Evolutionary conservation across 768 basidiomycete genomes (phyloP), one percentile per base, ranked within the genome.

Genomic region (Fomitopsis pulvina): DNA sequence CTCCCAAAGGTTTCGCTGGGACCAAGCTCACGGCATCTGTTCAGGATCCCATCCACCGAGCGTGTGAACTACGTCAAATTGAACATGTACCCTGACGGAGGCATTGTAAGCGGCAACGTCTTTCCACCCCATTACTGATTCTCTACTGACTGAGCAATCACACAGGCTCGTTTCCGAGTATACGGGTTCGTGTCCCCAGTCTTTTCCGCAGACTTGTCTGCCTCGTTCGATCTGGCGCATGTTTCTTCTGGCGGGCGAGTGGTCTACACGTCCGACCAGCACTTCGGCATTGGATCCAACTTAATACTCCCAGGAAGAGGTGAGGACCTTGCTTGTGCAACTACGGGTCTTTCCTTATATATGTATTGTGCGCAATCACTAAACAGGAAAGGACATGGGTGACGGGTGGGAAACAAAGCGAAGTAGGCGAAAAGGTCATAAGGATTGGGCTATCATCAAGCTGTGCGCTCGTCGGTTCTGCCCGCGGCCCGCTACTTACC

Each of bases 391-490:
- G 62, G 86, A 95, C 60, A 99, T 99, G 92, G 83, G 93, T 4
- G 94, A 96, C 62, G 96, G 96, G 3, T 99, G 96, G 96, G 96
- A 99, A 69, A 98, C 95, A 2, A 92, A 87, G 64, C 76, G 96
- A 53, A 94, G 87, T 60, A 76, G 90, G 47, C 73, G 70, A 38
- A 76, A 77, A 47, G 91, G 77, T 32, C 92, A 93, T 67, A 88
- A 81, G 41, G 94, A 98, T 59, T 97, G 92, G 89, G 89, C 79
- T 4, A 77, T 97, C 51, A 82, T 95, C 49, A 87, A 85, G 68
- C 71, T 99, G 90, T 92, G 61, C 64, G 87, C 71, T 41, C 12
- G 12, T 47, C 26, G 37, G 14, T 38, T 41, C 18, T 26, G 32
- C 20, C 32, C 52, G 24, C 28, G 4, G 32, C 20, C 18, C 34